These are phyloP conservation scores for Daldinia loculata DNA, from an alignment of 495 filamentous ascomycete species.

Conservation along the genomic window DNA sequence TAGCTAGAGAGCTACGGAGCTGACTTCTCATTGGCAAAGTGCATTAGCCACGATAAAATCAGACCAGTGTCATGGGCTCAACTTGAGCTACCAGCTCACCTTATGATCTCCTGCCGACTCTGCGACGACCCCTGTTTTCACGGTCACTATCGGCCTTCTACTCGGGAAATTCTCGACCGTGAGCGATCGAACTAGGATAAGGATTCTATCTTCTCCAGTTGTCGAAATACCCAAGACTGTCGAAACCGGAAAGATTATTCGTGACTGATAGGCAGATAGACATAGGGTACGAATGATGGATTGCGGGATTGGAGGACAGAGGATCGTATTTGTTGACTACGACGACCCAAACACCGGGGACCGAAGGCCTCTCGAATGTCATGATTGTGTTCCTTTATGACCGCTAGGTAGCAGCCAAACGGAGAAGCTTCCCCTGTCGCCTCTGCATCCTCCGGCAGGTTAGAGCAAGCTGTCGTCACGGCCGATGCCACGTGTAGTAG, in stretches of 20 bases:
- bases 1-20: neutral
- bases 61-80: neutral
- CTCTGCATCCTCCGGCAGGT: slow-evolving; percentile 6
- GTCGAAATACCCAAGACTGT: neutral
- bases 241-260: neutral
- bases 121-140: neutral
- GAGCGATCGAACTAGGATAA: neutral
- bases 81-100: neutral
- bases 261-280: neutral
- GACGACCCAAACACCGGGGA: slow-evolving; percentile 1
- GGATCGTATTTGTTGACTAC: neutral
- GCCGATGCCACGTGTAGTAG: slow-evolving; percentile 28
- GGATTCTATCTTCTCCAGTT: neutral
- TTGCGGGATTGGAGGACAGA: neutral
- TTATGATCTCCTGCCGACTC: neutral
- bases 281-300: neutral
- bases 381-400: neutral
- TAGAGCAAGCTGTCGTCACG: slow-evolving; percentile 11
- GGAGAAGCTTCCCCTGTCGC: neutral
- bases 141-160: neutral
- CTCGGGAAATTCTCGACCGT: neutral
- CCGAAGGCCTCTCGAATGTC: neutral
- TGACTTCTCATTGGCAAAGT: neutral
- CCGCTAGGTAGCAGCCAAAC: neutral
- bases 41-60: neutral